Conservation (phyloP, 2,329 filamentous ascomycete genomes). For the Fonsecaea pedrosoi region DNA sequence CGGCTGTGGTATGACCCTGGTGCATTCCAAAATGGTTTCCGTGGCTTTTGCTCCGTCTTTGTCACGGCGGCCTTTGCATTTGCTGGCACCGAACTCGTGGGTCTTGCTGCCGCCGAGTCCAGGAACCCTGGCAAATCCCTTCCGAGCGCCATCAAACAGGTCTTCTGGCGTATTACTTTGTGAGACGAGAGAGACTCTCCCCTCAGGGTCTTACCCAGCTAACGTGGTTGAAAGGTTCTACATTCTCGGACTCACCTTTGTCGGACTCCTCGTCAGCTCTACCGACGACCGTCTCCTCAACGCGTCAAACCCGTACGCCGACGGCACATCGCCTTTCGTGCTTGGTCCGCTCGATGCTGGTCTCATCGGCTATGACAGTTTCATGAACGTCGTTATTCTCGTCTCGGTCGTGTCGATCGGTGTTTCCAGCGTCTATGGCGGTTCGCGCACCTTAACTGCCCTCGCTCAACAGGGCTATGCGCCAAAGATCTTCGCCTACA, state of each 20-base stretch:
- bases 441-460: conserved; percentile 63
- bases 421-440: conserved; percentile 64
- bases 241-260: conserved; percentile 53
- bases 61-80: conserved; percentile 65
- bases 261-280: conserved; percentile 54
- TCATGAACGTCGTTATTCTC: conserved; percentile 72
- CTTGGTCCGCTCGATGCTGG: conserved; percentile 67
- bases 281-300: conserved; percentile 50
- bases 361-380: conserved; percentile 65
- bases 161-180: conserved; percentile 59
- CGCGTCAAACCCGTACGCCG: conserved; percentile 47
- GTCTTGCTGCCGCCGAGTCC: conserved; percentile 60
- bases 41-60: conserved; percentile 63
- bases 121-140: conserved; percentile 58
- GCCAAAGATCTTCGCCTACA: conserved; percentile 52
- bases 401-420: conserved; percentile 66
- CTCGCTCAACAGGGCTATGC: conserved; percentile 56
- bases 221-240: conserved; percentile 47
- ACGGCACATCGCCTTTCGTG: conserved; percentile 67
- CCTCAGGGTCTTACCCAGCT: background rate
- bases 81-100: conserved; percentile 61
- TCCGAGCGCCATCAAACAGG: conserved; percentile 56
- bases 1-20: conserved; percentile 47
- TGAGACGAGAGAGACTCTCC: background rate
- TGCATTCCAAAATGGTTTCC: conserved; percentile 51